Percentiles rank a stretch among this genome's conserved stretches.
Conservation (phyloP, 805 yeast genomes). For the Metschnikowia hibisci region DNA sequence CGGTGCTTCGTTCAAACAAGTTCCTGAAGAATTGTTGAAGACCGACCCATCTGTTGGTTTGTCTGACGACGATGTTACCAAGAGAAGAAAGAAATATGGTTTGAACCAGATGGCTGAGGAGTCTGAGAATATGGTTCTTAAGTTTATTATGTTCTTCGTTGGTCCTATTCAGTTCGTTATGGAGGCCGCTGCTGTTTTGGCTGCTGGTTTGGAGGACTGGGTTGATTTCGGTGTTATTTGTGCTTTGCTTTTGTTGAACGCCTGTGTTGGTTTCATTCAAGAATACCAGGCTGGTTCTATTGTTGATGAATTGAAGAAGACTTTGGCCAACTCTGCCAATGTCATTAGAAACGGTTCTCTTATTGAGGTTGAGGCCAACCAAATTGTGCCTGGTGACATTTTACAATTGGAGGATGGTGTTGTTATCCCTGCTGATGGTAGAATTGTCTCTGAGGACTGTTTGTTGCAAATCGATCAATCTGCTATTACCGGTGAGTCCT, state of each 20-base stretch:
- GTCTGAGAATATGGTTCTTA: slow-evolving; percentile 70
- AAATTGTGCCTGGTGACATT: slow-evolving; percentile 94
- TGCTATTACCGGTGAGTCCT: slow-evolving; percentile 95
- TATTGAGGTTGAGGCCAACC: slow-evolving; percentile 73
- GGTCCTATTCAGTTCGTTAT: slow-evolving; percentile 97
- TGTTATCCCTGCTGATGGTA: slow-evolving; percentile 90
- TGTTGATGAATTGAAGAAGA: slow-evolving; percentile 94
- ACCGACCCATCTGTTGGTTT: slow-evolving; percentile 80
- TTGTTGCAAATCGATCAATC: slow-evolving; percentile 93
- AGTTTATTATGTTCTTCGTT: slow-evolving; percentile 82
- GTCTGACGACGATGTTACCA: slow-evolving; percentile 68
- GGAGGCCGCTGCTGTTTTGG: slow-evolving; percentile 95
- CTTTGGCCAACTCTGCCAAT: slow-evolving; percentile 84
- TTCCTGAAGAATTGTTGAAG: slow-evolving; percentile 80
- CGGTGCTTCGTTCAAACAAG: slow-evolving; percentile 52
- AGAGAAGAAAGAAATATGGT: slow-evolving; percentile 89
- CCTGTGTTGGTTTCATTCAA: slow-evolving; percentile 92
- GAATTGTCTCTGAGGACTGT: slow-evolving; percentile 79
- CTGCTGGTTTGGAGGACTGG: slow-evolving; percentile 97
- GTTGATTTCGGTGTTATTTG: slow-evolving; percentile 97
- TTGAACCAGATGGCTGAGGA: slow-evolving; percentile 89
- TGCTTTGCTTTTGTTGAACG: slow-evolving; percentile 81
- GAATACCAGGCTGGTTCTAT: slow-evolving; percentile 98
- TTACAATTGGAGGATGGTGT: slow-evolving; percentile 90
- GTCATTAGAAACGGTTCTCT: slow-evolving; percentile 80